Percentiles rank a stretch among this genome's conserved stretches.
Evolutionary conservation across 345 rosid species (phyloP).

Genomic region (Noccaea caerulescens): DNA sequence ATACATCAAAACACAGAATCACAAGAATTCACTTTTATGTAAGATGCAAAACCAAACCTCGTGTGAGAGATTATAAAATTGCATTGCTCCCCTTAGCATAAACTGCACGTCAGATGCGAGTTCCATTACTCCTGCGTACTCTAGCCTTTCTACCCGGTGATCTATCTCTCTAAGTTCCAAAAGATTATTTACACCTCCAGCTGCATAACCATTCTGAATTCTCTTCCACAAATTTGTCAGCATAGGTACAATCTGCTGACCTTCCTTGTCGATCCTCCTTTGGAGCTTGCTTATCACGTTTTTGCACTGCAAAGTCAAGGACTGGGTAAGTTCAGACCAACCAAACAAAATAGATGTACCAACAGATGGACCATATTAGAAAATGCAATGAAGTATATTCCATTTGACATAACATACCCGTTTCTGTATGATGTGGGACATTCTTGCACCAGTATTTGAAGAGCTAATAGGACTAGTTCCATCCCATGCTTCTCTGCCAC

Average conservation of each 20-base stretch:
- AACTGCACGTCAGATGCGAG: conserved; percentile 88
- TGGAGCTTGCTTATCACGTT: conserved; percentile 88
- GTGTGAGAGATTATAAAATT: conserved; percentile 77
- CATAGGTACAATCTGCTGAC: conserved; percentile 91
- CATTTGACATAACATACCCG: conserved; percentile 58
- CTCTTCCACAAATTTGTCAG: conserved; percentile 88
- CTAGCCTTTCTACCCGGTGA: conserved; percentile 77
- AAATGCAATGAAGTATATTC: conserved; percentile 14
- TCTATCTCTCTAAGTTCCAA: conserved; percentile 91
- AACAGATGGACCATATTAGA: background rate
- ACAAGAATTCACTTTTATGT: background rate
- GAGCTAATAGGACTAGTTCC: conserved; percentile 60
- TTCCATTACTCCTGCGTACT: conserved; percentile 81
- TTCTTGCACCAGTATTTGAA: conserved; percentile 58
- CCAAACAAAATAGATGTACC: conserved; percentile 21
- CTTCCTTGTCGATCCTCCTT: conserved; percentile 90
- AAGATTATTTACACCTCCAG: conserved; percentile 69
- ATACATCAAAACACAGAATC: conserved; percentile 19
- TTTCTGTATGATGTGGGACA: conserved; percentile 81
- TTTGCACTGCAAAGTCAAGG: conserved; percentile 69
- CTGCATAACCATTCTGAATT: conserved; percentile 65
- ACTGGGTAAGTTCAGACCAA: conserved; percentile 2
- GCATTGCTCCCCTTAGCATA: conserved; percentile 91
- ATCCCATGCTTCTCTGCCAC: conserved; percentile 69
- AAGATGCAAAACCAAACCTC: conserved; percentile 64